Conservation (phyloP, 495 filamentous ascomycete species). For the Trichoderma gamsii region DNA sequence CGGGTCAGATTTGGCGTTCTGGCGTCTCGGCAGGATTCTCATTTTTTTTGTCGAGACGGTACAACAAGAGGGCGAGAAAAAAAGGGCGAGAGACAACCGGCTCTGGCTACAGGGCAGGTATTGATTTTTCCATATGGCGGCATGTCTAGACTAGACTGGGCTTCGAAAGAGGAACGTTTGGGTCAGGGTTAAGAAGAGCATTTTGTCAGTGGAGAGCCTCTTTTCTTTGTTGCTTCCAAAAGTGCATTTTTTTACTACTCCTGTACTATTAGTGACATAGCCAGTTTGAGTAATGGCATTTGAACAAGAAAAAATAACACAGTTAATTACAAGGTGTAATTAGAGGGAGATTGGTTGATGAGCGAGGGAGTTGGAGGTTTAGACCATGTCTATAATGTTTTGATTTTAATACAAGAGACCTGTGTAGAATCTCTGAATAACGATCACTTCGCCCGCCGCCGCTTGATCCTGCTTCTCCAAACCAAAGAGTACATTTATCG, state of each 20-base stretch:
- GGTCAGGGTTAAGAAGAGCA: background rate
- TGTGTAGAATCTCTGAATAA: background rate
- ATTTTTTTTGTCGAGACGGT: slow-evolving; percentile 6
- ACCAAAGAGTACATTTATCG: background rate
- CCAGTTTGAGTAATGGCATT: slow-evolving; percentile 8
- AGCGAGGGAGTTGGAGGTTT: background rate
- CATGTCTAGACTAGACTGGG: background rate
- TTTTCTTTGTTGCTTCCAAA: background rate
- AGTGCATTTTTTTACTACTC: background rate
- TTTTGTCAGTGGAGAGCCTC: background rate
- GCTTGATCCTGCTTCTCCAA: background rate
- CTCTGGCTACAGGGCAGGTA: background rate
- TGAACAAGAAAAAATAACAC: background rate
- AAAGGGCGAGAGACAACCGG: background rate
- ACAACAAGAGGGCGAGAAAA: background rate
- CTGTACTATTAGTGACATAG: slow-evolving; percentile 3
- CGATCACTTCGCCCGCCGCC: background rate
- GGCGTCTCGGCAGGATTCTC: slow-evolving; percentile 8
- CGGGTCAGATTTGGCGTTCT: slow-evolving; percentile 1
- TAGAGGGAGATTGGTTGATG: background rate
- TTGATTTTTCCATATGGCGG: background rate
- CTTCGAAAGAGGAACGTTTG: background rate
- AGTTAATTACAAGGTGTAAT: background rate
- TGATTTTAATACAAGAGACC: slow-evolving; percentile 10
- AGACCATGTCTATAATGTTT: slow-evolving; percentile 6